Conservation (phyloP, 768 basidiomycete species). For the Rhodotorula babjevae region DNA sequence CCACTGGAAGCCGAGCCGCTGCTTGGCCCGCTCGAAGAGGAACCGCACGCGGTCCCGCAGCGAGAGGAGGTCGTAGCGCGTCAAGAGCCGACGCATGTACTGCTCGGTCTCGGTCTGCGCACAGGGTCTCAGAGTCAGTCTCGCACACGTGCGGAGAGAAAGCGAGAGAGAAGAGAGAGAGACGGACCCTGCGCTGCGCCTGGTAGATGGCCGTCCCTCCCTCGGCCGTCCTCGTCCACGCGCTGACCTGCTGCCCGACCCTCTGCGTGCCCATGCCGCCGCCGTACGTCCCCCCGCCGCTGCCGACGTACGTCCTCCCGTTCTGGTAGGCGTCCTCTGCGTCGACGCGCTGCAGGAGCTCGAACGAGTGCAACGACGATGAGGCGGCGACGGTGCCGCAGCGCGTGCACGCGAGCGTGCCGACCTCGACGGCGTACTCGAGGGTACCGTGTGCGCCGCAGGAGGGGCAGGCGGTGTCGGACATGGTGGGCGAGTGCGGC, state of each 20-base stretch:
- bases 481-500: background rate
- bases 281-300: background rate
- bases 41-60: background rate
- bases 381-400: constrained; percentile 26
- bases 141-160: too few species aligned
- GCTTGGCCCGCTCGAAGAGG: constrained; percentile 16
- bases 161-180: background rate
- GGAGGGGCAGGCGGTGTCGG: background rate
- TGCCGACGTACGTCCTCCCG: constrained; percentile 8
- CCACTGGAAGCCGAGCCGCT: constrained; percentile 23
- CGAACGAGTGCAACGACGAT: constrained; percentile 10
- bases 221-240: constrained; percentile 6
- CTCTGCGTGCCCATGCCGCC: background rate
- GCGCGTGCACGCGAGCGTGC: constrained; percentile 17
- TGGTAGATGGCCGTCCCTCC: constrained; percentile 17
- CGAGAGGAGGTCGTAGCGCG: constrained; percentile 4
- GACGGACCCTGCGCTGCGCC: constrained; percentile 8
- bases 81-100: constrained; percentile 10
- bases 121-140: background rate
- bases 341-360: constrained; percentile 17
- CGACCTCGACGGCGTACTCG: constrained; percentile 6
- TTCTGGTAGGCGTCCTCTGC: constrained; percentile 20
- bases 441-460: constrained; percentile 7
- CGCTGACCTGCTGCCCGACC: background rate
- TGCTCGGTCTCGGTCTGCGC: background rate